These are phyloP conservation scores for Coemansia sp. DNA, from an alignment of 192 early-diverging fungal genomes.

Conservation along the genomic window DNA sequence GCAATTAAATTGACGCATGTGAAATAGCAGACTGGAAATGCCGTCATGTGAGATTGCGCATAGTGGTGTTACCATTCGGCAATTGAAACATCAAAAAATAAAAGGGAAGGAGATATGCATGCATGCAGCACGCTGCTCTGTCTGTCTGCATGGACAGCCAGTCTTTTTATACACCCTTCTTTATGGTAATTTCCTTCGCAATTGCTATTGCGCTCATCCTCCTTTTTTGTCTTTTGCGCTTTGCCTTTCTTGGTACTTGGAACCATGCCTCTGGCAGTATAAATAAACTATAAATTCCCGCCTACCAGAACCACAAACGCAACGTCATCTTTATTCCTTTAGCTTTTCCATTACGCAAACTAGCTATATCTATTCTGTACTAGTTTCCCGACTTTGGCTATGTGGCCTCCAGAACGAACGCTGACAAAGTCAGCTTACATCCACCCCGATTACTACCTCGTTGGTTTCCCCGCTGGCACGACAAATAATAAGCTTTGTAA, in stretches of 20 bases:
- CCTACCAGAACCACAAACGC: not conserved
- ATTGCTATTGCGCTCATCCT: not conserved
- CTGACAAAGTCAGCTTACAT: constrained; percentile 16
- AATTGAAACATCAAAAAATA: not conserved
- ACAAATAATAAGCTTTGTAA: constrained; percentile 18
- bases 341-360: not conserved
- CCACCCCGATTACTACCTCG: constrained; percentile 15
- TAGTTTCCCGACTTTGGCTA: too few relatives aligned
- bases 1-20: not conserved
- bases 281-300: not conserved
- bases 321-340: not conserved
- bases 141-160: not conserved
- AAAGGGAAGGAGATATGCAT: not conserved
- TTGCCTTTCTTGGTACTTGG: not conserved
- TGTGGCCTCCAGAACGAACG: constrained; percentile 33
- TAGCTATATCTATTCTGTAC: not conserved
- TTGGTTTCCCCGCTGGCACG: constrained; percentile 19
- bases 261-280: not conserved
- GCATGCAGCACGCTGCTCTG: constrained; percentile 6
- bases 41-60: not conserved
- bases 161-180: not conserved
- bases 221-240: not conserved
- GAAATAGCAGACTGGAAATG: not conserved
- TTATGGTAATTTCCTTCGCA: not conserved
- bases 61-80: not conserved